Conservation (phyloP, 2,329 filamentous ascomycete species). For the Epichloe glyceriae region DNA sequence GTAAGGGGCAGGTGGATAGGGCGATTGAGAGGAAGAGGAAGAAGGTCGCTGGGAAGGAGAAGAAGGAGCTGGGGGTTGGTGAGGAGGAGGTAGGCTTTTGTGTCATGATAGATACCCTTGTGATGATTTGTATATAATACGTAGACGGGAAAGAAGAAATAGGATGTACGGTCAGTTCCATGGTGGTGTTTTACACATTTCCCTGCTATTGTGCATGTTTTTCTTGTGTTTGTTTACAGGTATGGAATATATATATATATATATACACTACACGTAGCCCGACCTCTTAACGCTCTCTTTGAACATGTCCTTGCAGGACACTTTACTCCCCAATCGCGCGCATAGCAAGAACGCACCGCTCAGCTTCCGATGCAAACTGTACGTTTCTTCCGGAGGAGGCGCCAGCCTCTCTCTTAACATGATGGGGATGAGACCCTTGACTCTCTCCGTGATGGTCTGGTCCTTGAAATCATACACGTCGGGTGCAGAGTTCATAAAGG, state of each 20-base stretch:
- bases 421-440: slow-evolving; percentile 74
- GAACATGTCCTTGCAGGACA: slow-evolving; percentile 74
- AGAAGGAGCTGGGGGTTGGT: slow-evolving; percentile 49
- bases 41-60: slow-evolving; percentile 78
- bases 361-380: slow-evolving; percentile 85
- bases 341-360: slow-evolving; percentile 92
- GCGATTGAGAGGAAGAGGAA: slow-evolving; percentile 78
- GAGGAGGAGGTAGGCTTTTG: slow-evolving; percentile 10
- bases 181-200: not conserved
- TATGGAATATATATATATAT: too few species aligned
- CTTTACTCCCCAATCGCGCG: slow-evolving; percentile 69
- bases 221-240: too few species aligned
- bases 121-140: too few species aligned
- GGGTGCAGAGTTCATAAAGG: slow-evolving; percentile 64
- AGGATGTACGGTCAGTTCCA: too few species aligned
- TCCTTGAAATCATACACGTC: slow-evolving; percentile 83
- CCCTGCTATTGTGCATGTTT: too few species aligned
- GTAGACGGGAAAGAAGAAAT: too few species aligned
- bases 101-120: too few species aligned
- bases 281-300: slow-evolving; percentile 34
- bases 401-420: slow-evolving; percentile 85
- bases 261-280: slow-evolving; percentile 14
- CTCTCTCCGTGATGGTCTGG: slow-evolving; percentile 93
- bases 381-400: slow-evolving; percentile 94
- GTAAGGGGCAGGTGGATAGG: slow-evolving; percentile 70